Evolutionary conservation across 805 yeast species (phyloP).

Genomic region (Saturnispora mendoncae): DNA sequence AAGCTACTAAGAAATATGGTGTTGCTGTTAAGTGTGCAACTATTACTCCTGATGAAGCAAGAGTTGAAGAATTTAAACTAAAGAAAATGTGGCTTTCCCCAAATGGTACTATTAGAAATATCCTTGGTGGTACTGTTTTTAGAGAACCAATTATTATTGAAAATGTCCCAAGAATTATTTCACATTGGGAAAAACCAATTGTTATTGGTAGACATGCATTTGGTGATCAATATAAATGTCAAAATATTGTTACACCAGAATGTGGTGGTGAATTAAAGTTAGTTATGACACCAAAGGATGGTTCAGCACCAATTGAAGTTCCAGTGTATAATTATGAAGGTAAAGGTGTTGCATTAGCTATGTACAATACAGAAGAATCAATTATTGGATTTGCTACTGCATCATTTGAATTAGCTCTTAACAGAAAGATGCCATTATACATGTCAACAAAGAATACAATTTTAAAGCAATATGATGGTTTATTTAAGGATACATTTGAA

Average conservation of each 20-base stretch:
- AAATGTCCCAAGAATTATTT: conserved; percentile 81
- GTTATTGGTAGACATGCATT: conserved; percentile 96
- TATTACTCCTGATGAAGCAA: conserved; percentile 95
- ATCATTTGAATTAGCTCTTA: conserved; percentile 80
- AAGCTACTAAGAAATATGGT: conserved; percentile 78
- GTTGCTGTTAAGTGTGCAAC: conserved; percentile 98
- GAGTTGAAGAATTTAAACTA: conserved; percentile 82
- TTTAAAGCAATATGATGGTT: conserved; percentile 87
- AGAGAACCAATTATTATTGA: conserved; percentile 88
- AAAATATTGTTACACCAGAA: conserved; percentile 68
- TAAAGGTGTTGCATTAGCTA: conserved; percentile 78
- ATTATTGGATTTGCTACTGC: conserved; percentile 88
- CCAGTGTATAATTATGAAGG: conserved; percentile 62
- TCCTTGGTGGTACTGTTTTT: conserved; percentile 93
- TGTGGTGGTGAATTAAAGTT: conserved; percentile 73
- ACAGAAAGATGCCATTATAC: conserved; percentile 69
- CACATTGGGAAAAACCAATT: conserved; percentile 92
- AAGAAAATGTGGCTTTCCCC: conserved; percentile 98
- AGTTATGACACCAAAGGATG: conserved; percentile 64
- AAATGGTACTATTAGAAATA: conserved; percentile 93
- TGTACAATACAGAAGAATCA: conserved; percentile 94
- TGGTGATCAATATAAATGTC: conserved; percentile 95
- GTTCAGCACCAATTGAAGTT: conserved; percentile 43
- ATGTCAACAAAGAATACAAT: conserved; percentile 93
- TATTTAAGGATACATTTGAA: conserved; percentile 91